A percentile compares a stretch with the other conserved stretches of the same genome.
Conservation (phyloP, 2,329 filamentous ascomycete genomes). For the Colletotrichum neosansevieriae region DNA sequence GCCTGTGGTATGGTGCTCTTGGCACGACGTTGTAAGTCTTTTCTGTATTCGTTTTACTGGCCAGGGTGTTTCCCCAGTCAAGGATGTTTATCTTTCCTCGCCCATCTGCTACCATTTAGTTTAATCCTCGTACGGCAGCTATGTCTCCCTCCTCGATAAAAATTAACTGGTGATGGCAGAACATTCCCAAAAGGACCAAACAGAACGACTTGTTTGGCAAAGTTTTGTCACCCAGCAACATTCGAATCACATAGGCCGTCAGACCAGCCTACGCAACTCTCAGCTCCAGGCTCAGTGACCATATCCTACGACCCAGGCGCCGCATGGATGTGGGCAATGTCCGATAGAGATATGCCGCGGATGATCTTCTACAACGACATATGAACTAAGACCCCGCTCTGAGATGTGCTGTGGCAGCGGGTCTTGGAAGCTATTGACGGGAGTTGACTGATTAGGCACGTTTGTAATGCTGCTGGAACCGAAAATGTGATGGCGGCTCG, state of each 20-base stretch:
- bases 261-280: constrained; percentile 33
- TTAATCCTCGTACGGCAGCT: no score
- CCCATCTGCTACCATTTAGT: no score
- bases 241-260: constrained; percentile 52
- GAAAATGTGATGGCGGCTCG: no score
- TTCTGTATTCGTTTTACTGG: no score
- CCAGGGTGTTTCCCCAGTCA: not conserved
- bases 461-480: no score
- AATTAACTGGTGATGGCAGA: no score
- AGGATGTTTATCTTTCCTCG: not conserved
- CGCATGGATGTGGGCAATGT: constrained; percentile 54
- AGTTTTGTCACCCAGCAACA: constrained; percentile 67
- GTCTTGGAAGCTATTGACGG: no score
- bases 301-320: constrained; percentile 52
- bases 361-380: constrained; percentile 50
- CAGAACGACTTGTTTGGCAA: not conserved
- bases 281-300: constrained; percentile 46
- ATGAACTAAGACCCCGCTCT: not conserved
- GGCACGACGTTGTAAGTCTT: constrained; percentile 70
- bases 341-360: constrained; percentile 48
- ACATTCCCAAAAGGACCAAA: no score
- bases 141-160: no score
- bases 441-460: no score
- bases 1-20: constrained; percentile 74
- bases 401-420: no score